phyloP scores from a whole-genome alignment of 163 green algal genomes.

The Scenedesmus sp. region DNA sequence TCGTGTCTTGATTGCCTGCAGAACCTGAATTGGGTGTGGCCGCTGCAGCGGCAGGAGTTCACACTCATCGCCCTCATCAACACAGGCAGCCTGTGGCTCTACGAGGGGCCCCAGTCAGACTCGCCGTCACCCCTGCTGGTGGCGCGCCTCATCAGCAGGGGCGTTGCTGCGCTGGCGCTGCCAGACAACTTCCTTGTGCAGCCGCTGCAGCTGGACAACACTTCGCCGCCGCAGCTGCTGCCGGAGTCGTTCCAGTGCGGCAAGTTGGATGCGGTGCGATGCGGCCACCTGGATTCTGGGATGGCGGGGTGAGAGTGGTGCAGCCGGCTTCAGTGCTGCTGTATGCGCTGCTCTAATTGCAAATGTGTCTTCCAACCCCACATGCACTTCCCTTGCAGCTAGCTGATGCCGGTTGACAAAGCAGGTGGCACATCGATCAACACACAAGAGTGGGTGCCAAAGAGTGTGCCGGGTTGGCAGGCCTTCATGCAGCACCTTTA shows the following conservation, averaged over 20 bases:
- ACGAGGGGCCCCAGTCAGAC: conserved; percentile 24
- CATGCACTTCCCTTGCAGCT: no score
- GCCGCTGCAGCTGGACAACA: background rate
- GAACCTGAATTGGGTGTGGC: conserved; percentile 42
- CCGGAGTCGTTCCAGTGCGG: background rate
- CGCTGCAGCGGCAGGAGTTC: conserved; percentile 4
- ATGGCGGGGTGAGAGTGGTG: conserved; percentile 34
- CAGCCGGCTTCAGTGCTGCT: background rate
- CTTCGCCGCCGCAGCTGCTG: background rate
- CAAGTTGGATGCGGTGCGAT: conserved; percentile 38
- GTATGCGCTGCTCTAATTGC: no score
- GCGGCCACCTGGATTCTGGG: conserved; percentile 41
- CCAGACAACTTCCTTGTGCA: background rate
- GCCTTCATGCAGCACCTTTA: no score
- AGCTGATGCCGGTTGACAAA: no score
- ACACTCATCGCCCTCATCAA: conserved; percentile 50
- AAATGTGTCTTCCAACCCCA: no score
- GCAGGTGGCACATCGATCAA: no score
- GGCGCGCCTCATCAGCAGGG: background rate
- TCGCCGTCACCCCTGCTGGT: conserved; percentile 33
- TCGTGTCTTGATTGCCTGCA: no score
- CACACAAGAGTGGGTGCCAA: no score
- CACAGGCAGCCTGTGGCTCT: conserved; percentile 53
- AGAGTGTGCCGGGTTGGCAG: no score
- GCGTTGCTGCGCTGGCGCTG: background rate